phyloP scores from a whole-genome alignment of 331 rosid species.

The Phaseolus coccineus region DNA sequence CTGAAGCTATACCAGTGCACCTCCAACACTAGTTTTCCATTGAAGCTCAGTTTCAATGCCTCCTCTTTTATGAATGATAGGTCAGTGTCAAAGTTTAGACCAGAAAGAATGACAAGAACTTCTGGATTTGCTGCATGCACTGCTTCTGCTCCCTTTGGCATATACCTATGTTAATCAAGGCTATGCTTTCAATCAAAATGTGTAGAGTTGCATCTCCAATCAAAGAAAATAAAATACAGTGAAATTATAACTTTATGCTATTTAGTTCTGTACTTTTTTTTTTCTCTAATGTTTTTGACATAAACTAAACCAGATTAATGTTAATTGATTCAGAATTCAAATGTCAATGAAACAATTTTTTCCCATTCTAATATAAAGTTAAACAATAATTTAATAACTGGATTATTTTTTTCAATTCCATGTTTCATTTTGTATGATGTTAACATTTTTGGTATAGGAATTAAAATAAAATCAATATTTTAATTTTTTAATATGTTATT shows the following conservation, averaged over 20 bases:
- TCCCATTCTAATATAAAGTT: background rate
- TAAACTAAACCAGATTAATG: background rate
- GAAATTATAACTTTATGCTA: background rate
- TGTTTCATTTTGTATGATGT: too few relatives aligned
- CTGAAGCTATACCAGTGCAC: constrained; percentile 73
- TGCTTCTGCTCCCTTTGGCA: constrained; percentile 82
- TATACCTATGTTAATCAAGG: constrained; percentile 51
- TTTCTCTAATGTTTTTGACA: background rate
- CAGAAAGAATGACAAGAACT: constrained; percentile 74
- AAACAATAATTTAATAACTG: background rate
- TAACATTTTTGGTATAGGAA: too few relatives aligned
- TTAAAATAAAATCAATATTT: too few relatives aligned
- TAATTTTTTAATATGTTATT: too few relatives aligned
- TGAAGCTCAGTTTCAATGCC: constrained; percentile 58
- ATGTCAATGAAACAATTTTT: background rate
- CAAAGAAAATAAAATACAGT: background rate
- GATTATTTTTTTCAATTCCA: background rate
- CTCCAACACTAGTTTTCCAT: constrained; percentile 63
- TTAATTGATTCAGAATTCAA: background rate
- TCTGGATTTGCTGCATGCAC: constrained; percentile 79
- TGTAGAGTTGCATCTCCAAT: too few relatives aligned
- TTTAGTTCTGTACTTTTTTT: background rate
- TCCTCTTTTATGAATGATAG: constrained; percentile 60
- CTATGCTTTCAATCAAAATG: too few relatives aligned
- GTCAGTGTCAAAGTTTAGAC: constrained; percentile 66